phyloP scores from a whole-genome alignment of 331 rosid genomes.

The Acacia pycnantha region DNA sequence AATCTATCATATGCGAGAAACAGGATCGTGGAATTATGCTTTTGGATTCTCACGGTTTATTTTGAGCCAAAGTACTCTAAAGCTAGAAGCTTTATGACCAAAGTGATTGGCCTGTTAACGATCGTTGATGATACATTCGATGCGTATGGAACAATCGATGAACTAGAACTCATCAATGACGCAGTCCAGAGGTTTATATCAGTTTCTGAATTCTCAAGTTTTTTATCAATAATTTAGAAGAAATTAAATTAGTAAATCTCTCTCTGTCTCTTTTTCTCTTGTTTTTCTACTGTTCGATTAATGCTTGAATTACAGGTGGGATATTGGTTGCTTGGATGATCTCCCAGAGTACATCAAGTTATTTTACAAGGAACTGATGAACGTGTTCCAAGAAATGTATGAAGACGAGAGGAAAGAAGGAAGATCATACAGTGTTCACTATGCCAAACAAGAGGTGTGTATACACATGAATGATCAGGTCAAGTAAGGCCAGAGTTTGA shows the following conservation, averaged over 20 bases:
- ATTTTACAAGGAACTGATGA: constrained; percentile 22
- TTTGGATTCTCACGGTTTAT: constrained; percentile 32
- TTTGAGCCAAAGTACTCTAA: constrained; percentile 34
- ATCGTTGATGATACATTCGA: constrained; percentile 44
- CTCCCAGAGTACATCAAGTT: constrained; percentile 47
- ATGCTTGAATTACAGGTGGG: constrained; percentile 43
- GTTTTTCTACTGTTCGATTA: background rate
- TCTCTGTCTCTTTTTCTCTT: background rate
- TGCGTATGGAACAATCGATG: constrained; percentile 35
- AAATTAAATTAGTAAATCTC: background rate
- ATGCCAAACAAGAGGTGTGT: constrained; percentile 4
- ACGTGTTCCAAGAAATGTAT: constrained; percentile 26
- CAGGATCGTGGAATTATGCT: constrained; percentile 42
- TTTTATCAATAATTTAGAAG: background rate
- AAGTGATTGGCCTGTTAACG: constrained; percentile 17
- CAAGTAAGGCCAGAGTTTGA: no score
- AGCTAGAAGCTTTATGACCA: constrained; percentile 14
- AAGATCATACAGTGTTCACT: constrained; percentile 6
- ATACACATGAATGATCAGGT: no score
- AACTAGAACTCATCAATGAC: constrained; percentile 32
- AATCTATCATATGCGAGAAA: constrained; percentile 40
- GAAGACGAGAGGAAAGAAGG: constrained; percentile 20
- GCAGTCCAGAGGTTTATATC: constrained; percentile 35
- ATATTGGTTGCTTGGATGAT: constrained; percentile 2
- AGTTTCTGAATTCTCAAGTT: background rate